Evolutionary conservation across 2,329 filamentous ascomycete genomes (phyloP), one percentile per base, ranked within the genome.

Genomic region (Lasiodiplodia sp.): DNA sequence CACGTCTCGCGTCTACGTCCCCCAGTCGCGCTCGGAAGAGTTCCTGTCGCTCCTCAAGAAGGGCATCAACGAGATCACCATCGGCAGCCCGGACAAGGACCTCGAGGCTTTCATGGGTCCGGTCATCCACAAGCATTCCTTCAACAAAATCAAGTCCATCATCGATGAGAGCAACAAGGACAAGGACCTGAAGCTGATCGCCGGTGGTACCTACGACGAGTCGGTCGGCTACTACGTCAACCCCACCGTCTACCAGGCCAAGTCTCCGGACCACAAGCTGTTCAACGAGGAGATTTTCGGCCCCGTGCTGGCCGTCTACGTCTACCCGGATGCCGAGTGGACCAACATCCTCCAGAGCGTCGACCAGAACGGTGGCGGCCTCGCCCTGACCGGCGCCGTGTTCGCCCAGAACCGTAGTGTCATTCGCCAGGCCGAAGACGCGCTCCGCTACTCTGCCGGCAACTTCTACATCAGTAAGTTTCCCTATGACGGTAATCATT

Each of bases 41-140:
- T 93, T 95, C 82, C 87, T 89, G 76, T 81, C 88, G 72, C 85
- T 86, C 67, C 82, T 96, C 4, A 84, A 89, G 14, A 79, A 85
- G n/a, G 91, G 95, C 80, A 90, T 89, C 11, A 83, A 88, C 75
- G 86, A 87, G 69, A 86, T 97, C 63, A 89, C 89, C 73, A 84
- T 94, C 66, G 93, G 93, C 68, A 83, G 86, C 68, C 91, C 92
- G 1, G 86, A 88, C 44, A 47, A 47, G 64, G 83, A 92, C 56
- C 90, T 92, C 75, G 83, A 86, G 73, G 93, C 93, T 83, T 96
- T 97, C 83, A 88, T 94, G 75, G 93, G 93, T 11, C 93, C 93
- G 23, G 93, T 97, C 68, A 96, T 97, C 79, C 92, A 96, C 82
- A 86, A 89, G 71, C 87, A 84, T 11, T 91, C 91, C 12, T 97